Evolutionary conservation across 805 yeast genomes (phyloP).

Genomic region (Candida wancherniae): DNA sequence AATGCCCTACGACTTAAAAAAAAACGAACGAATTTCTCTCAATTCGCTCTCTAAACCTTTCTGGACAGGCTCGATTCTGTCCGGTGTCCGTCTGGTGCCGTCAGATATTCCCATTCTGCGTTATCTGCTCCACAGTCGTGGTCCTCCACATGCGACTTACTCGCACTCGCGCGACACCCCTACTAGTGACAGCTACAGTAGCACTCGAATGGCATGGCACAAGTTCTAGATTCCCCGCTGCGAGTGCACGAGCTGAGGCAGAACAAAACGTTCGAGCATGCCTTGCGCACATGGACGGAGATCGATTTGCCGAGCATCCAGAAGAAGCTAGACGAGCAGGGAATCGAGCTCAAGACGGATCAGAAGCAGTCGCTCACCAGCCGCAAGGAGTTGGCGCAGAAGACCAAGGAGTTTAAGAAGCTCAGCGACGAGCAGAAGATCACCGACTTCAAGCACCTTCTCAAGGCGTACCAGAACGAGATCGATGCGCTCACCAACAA

Average conservation of each 20-base stretch:
- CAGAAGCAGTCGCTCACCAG: conserved; percentile 65
- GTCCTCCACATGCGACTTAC: too few species aligned
- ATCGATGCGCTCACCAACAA: conserved; percentile 78
- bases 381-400: conserved; percentile 72
- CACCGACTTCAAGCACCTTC: conserved; percentile 56
- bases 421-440: conserved; percentile 64
- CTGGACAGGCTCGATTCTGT: too few species aligned
- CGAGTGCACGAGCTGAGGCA: conserved; percentile 3
- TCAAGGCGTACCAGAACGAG: conserved; percentile 80
- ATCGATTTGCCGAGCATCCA: conserved; percentile 71
- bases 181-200: too few species aligned
- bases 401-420: conserved; percentile 83
- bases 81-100: too few species aligned
- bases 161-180: too few species aligned
- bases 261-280: conserved; percentile 24
- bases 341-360: conserved; percentile 62
- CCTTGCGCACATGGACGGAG: conserved; percentile 70
- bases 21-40: too few species aligned
- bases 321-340: conserved; percentile 66
- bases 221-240: too few species aligned
- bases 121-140: too few species aligned
- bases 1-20: too few species aligned
- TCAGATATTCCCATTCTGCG: too few species aligned
- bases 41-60: too few species aligned
- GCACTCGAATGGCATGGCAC: too few species aligned